Evolutionary conservation across 805 yeast genomes (phyloP).

Genomic region (Yamadazyma akitaensis): DNA sequence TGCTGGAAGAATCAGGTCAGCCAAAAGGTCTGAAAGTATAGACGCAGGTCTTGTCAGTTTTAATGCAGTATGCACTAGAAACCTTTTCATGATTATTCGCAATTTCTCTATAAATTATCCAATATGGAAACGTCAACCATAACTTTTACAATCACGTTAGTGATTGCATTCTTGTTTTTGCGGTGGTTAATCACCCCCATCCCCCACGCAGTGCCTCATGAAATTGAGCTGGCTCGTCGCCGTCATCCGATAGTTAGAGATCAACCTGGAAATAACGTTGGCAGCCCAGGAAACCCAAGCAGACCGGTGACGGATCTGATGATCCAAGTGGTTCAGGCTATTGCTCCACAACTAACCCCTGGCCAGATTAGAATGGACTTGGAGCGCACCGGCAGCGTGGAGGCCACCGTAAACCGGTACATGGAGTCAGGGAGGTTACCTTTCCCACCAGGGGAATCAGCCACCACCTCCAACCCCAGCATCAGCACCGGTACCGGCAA

Average conservation of each 20-base stretch:
- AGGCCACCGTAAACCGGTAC: constrained; percentile 70
- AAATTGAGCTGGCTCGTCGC: constrained; percentile 13
- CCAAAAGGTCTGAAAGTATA: no score
- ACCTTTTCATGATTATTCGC: no score
- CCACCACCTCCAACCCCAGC: constrained; percentile 13
- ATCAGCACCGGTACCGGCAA: constrained; percentile 12
- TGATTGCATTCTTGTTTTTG: constrained; percentile 54
- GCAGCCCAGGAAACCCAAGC: constrained; percentile 11
- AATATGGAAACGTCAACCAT: constrained; percentile 54
- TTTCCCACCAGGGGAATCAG: constrained; percentile 42
- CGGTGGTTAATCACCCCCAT: constrained; percentile 67
- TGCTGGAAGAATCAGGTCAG: no score
- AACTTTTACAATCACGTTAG: constrained; percentile 45
- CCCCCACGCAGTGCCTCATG: constrained; percentile 31
- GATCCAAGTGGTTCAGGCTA: constrained; percentile 81
- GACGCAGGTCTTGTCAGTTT: no score
- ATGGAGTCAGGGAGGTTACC: constrained; percentile 62
- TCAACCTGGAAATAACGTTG: not conserved
- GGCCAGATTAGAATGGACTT: constrained; percentile 75
- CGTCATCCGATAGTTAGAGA: not conserved
- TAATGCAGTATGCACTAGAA: not conserved
- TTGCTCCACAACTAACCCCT: constrained; percentile 69
- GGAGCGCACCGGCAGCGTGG: constrained; percentile 75
- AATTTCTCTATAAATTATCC: not conserved
- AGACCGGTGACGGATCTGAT: constrained; percentile 62